Base-by-base conservation (phyloP, 2,329 filamentous ascomycete species). In the Scedosporium boydii region DNA sequence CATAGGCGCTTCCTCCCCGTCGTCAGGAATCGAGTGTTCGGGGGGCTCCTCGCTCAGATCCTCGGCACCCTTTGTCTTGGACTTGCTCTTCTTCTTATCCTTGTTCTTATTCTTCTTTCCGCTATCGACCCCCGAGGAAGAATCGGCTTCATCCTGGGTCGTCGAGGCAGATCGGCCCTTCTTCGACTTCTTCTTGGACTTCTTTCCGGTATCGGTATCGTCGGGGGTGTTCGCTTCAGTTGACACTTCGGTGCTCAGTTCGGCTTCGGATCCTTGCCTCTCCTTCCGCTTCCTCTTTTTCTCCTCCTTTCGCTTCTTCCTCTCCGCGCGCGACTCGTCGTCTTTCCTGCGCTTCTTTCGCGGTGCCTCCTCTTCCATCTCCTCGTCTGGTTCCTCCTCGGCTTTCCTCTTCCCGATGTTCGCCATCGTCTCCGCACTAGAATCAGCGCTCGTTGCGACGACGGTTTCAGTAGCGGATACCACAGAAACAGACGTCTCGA, bases 401-500 rank as follows among this genome's bases (percentile, higher is more conserved):
- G 66, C 65, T 3, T 68, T 61, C 46, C 59, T 56, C 34, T 61
- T 55, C 29, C 59, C 59, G 2, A 9, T 34, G 27, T 14, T 41
- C 27, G 27, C 55, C 55, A 58, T 64, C 44, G 51, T 38, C 56
- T 63, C 58, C 21, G 64, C 63, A 53, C 64, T 34, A 62, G 38
- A 55, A 7, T 61, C 65, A 3, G 67, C 65, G 6, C 67, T 63
- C 58, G 61, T 66, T 21, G 66, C 65, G 26, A 65, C 63, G 3
- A 68, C 66, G 7, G 69, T 68, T 53, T 71, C 68, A 29, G 70
- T 66, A 26, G 69, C 78, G 68, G 81, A 76, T 59, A 84, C 79
- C 68, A 84, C 42, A 3, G 44, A 34, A 14, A 38, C 41, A 78
- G 65, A 85, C 81, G 41, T 82, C 83, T 42, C 46, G 27, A 61